Evolutionary conservation across 1,284 basidiomycete species (phyloP).

Genomic region (Melampsora americana): DNA sequence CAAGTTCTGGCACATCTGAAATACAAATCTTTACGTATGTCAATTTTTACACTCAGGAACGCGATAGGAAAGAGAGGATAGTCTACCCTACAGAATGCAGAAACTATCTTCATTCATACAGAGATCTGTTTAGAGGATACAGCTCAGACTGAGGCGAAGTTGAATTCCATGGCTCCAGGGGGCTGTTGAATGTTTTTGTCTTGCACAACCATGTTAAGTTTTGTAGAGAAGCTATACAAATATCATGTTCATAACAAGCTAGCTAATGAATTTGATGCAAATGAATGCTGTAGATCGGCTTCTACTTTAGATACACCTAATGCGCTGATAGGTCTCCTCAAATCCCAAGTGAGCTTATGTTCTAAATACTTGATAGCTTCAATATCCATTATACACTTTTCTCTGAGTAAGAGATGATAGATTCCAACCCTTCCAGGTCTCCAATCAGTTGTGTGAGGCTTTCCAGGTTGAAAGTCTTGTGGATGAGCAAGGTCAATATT

Average conservation of each 20-base stretch:
- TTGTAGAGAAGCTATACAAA: background rate
- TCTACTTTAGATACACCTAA: constrained; percentile 19
- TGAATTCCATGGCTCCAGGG: background rate
- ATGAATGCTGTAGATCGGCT: constrained; percentile 11
- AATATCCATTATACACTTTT: constrained; percentile 35
- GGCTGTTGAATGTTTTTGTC: background rate
- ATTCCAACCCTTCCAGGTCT: constrained; percentile 31
- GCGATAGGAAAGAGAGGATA: background rate
- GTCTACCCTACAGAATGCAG: background rate
- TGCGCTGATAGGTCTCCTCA: constrained; percentile 28
- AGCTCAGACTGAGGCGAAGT: background rate
- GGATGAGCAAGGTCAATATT: constrained; percentile 38
- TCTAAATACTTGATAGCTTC: constrained; percentile 30
- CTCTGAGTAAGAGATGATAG: constrained; percentile 33
- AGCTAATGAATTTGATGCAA: constrained; percentile 24
- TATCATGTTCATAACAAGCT: background rate
- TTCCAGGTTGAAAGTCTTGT: constrained; percentile 25
- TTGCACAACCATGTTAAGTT: background rate
- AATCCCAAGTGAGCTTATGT: constrained; percentile 31
- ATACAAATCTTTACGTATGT: no score
- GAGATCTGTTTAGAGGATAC: background rate
- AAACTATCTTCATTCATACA: background rate
- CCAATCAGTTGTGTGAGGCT: constrained; percentile 33
- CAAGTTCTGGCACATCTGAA: no score
- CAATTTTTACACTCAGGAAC: no score